Base-by-base conservation (phyloP, 139 green algal genomes). In the Chlorella sp. region DNA sequence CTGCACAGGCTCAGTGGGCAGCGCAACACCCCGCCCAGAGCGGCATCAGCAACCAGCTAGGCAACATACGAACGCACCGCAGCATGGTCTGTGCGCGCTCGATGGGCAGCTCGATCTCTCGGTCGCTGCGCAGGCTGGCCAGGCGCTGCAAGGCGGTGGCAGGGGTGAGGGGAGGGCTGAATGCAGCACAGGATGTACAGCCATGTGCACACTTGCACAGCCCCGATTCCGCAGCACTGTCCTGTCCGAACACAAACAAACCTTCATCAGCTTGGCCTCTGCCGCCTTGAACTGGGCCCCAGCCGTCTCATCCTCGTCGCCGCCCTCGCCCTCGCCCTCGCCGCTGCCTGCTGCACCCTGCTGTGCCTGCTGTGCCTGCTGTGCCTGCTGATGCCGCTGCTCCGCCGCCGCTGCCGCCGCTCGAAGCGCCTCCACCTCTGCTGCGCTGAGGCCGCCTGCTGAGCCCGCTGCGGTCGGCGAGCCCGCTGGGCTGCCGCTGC, bases 41-140 rank as follows among this genome's bases (percentile, higher is more conserved):
- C n/a, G n/a, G n/a, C n/a, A n/a, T n/a, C n/a, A n/a, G n/a, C n/a
- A n/a, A n/a, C n/a, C n/a, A n/a, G n/a, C n/a, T n/a, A n/a, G n/a
- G n/a, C n/a, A n/a, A n/a, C n/a, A n/a, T n/a, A n/a, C n/a, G n/a
- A n/a, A n/a, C 67, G 21, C 60, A 51, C 76, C 76, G 36, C 20
- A 90, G 34, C 18, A 87, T 41, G 23, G 70, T 83, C 65, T 87
- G 81, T 18, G 86, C 86, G 51, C 86, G 62, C 41, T 41, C 6
- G 1, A 90, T 47, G 4, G 70, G 41, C 44, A 90, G 74, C 12
- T 67, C 1, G 51, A 90, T 47, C 36, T 90, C 72, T 0, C 34
- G 16, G 18, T 81, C 63, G 1, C 41, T 47, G 18, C 38, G 32
- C 44, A 90, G 28, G 65, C n/a, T 38, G 16, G 16, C 11, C 55